Percentiles rank a stretch among this genome's conserved stretches.
These are phyloP conservation scores for Maudiozyma humilis DNA, from an alignment of 1,139 yeast genomes.

Conservation along the genomic window DNA sequence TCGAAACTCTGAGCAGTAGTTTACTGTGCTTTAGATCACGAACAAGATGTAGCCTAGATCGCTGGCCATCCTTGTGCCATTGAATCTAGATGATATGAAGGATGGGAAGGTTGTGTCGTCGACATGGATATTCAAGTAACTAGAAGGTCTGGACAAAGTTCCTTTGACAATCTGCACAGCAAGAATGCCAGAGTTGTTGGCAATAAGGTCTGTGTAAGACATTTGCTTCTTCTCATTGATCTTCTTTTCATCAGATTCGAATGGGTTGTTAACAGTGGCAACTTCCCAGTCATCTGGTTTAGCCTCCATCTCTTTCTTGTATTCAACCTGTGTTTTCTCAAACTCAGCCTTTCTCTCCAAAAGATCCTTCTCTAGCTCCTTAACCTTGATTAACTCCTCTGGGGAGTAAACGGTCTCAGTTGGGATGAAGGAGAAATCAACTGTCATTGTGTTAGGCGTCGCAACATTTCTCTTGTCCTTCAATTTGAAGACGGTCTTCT, in stretches of 20 bases:
- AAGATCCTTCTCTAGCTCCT: constrained; percentile 35
- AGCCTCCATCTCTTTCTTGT: constrained; percentile 45
- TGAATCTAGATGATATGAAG: constrained; percentile 41
- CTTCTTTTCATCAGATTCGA: constrained; percentile 31
- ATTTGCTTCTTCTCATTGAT: constrained; percentile 40
- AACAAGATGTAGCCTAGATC: constrained; percentile 53
- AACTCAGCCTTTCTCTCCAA: constrained; percentile 35
- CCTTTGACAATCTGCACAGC: constrained; percentile 48
- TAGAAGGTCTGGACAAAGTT: constrained; percentile 39
- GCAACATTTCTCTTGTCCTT: constrained; percentile 36
- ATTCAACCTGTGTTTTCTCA: constrained; percentile 35
- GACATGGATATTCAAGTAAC: constrained; percentile 49
- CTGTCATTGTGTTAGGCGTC: constrained; percentile 43
- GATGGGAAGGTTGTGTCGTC: constrained; percentile 60
- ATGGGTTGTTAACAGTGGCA: constrained; percentile 44
- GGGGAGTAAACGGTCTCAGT: constrained; percentile 53
- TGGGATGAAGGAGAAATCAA: constrained; percentile 58
- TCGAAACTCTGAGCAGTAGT: constrained; percentile 48
- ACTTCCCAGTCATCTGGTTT: constrained; percentile 58
- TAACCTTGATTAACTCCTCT: constrained; percentile 43
- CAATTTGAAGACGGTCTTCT: constrained; percentile 38
- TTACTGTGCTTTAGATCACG: constrained; percentile 62
- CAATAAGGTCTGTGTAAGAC: constrained; percentile 45
- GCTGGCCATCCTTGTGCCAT: constrained; percentile 24
- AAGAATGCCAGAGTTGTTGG: constrained; percentile 55